Evolutionary conservation across 2,329 filamentous ascomycete species (phyloP).

Genomic region (Polychaeton citri): DNA sequence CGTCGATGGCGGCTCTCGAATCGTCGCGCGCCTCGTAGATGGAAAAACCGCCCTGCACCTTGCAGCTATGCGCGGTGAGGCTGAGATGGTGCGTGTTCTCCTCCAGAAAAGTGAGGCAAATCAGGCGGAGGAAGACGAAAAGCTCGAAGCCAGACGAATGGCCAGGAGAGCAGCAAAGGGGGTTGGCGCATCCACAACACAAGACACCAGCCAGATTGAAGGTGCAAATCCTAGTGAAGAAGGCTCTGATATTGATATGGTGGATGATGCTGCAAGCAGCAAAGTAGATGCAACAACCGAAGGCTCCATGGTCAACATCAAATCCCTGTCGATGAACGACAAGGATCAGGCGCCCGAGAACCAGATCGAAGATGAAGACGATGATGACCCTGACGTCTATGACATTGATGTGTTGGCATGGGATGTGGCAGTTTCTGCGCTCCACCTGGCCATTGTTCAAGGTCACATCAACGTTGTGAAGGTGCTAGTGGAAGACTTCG

Average conservation of each 20-base stretch:
- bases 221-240: slow-evolving; percentile 1
- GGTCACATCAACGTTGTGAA: slow-evolving; percentile 59
- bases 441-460: slow-evolving; percentile 66
- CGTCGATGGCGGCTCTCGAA: slow-evolving; percentile 56
- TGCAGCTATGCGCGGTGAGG: slow-evolving; percentile 55
- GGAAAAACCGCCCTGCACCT: slow-evolving; percentile 74
- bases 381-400: slow-evolving; percentile 64
- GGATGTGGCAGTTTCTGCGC: slow-evolving; percentile 59
- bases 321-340: slow-evolving; percentile 8
- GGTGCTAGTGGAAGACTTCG: slow-evolving; percentile 55
- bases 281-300: slow-evolving; percentile 33
- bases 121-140: slow-evolving; percentile 49
- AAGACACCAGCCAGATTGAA: slow-evolving; percentile 1
- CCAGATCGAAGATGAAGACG: slow-evolving; percentile 38
- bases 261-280: slow-evolving; percentile 29
- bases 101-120: slow-evolving; percentile 63
- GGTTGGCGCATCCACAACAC: slow-evolving; percentile 1
- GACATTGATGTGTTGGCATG: slow-evolving; percentile 67
- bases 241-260: slow-evolving; percentile 25
- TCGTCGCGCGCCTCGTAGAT: slow-evolving; percentile 64
- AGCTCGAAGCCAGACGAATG: slow-evolving; percentile 21
- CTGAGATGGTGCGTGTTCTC: slow-evolving; percentile 57
- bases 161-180: slow-evolving; percentile 20
- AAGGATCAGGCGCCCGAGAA: slow-evolving; percentile 26
- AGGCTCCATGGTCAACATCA: slow-evolving; percentile 63